Evolutionary conservation across 2,329 filamentous ascomycete species (phyloP), one percentile per base, ranked within the genome.

Genomic region (Ceratocystis cacaofunesta): DNA sequence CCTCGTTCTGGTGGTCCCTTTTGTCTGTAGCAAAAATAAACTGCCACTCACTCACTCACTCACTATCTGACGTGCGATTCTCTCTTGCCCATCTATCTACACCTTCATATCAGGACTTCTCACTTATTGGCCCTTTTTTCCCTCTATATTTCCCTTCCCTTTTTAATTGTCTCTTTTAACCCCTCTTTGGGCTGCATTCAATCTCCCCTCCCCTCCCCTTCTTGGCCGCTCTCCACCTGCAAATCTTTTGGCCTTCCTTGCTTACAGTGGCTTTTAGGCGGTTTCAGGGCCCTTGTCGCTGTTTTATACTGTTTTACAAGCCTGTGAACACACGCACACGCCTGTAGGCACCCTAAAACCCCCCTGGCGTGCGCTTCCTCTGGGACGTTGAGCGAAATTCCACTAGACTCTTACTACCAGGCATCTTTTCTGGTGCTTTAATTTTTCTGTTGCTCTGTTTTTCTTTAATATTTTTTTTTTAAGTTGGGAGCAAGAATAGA

Each of bases 171-270:
- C n/a, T 61, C n/a, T 25, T 50, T 25, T 28, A 28, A 62, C 61
- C 61, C 61, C 61, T 62, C 61, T 62, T 62, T 62, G 61, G 61
- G 61, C 61, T 62, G 55, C 55, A 52, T 52, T 25, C 36, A 12
- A 36, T 32, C 55, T 58, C 55, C 55, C 28, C 25, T 6, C 17
- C 5, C 55, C 25, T 6, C 17, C 5, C 55, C 12, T 30, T 15
- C 22, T 10, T 15, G 12, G 8, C 10, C 28, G 25, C 52, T 30
- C 55, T 36, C 55, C 55, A 32, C 55, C 32, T 17, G n/a, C 28
- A 58, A 32, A n/a, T 28, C 8, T 58, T 58, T 7, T 41, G 36
- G 36, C 12, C 36, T 41, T 41, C 10, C 36, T 25, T 30, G 55
- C 55, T 58, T 58, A 58, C 8, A 58, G 55, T 10, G 55, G 28